Conservation (phyloP, 495 filamentous ascomycete species). For the Bacidia gigantensis region DNA sequence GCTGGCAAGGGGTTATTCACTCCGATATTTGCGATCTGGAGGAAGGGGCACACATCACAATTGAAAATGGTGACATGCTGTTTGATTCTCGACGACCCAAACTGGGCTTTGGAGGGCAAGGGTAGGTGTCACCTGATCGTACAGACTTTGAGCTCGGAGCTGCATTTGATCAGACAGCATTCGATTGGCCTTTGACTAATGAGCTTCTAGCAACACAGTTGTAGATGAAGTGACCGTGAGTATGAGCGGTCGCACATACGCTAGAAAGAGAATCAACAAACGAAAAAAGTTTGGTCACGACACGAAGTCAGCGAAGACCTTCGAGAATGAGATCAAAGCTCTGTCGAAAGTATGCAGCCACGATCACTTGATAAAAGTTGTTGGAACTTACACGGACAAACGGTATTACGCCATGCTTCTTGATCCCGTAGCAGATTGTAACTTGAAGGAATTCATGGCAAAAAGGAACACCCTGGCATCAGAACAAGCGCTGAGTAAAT, state of each 20-base stretch:
- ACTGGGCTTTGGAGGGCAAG: not conserved
- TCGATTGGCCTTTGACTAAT: not conserved
- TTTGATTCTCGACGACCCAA: not conserved
- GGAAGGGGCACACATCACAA: not conserved
- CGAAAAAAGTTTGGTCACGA: slow-evolving; percentile 3
- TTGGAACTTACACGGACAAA: slow-evolving; percentile 21
- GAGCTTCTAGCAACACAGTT: not conserved
- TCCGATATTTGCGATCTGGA: not conserved
- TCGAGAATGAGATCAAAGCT: slow-evolving; percentile 3
- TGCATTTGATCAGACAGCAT: not conserved
- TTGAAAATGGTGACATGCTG: slow-evolving; percentile 3
- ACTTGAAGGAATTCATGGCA: slow-evolving; percentile 16
- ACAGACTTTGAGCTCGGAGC: not conserved
- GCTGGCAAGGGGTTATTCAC: not conserved
- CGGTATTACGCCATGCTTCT: slow-evolving; percentile 22
- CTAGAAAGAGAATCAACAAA: slow-evolving; percentile 1
- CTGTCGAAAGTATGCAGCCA: not conserved
- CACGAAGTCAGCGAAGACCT: slow-evolving; percentile 1
- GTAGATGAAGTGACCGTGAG: slow-evolving; percentile 1
- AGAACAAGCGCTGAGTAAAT: not conserved
- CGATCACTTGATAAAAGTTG: not conserved
- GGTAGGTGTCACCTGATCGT: not conserved
- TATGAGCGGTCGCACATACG: not conserved
- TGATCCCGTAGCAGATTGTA: slow-evolving; percentile 23
- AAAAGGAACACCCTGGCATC: not conserved